Evolutionary conservation across 768 basidiomycete genomes (phyloP), one percentile per base, ranked within the genome.

Genomic region (Boletus bicolor): DNA sequence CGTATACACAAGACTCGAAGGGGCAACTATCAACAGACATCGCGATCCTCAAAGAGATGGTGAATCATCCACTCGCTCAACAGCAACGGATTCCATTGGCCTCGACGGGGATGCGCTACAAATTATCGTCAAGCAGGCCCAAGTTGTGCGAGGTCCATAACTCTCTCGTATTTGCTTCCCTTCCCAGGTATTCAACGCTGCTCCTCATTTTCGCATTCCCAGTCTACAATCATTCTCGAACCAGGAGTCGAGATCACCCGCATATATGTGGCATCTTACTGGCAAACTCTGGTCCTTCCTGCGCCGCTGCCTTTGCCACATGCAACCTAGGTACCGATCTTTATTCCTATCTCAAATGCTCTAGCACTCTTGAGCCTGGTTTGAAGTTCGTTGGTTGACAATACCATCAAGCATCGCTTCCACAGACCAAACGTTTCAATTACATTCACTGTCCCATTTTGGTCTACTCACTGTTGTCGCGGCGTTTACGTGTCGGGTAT

Each of bases 181-280:
- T 55, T 34, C 43, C 39, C 15, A 10, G 17, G 50, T 38, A 7
- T 38, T 49, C 48, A 44, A 15, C 28, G 5, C 9, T 43, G 8
- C n/a, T 30, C 24, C 21, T 36, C 7, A 34, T 53, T 35, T 43
- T 65, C 24, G 48, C 48, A 55, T 44, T 53, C 43, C 39, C 32
- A 28, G 39, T 37, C 34, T 32, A 42, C 37, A 28, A 14, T 45
- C 44, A 57, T 26, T 44, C 24, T 24, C 24, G 50, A 8, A 28
- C 24, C 10, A 38, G 46, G 35, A 41, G 34, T 34, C 28, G 37
- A 47, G 30, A 53, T 43, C 26, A 46, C 21, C 7, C 17, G 21
- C 63, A 44, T 55, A 46, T n/a, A 43, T 37, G 39, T 44, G 43
- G 14, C 37, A 2, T 48, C 19, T 21, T 10, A 12, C 19, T 34